phyloP scores from a whole-genome alignment of 2,329 filamentous ascomycete genomes.

The Parascedosporium putredinis region DNA sequence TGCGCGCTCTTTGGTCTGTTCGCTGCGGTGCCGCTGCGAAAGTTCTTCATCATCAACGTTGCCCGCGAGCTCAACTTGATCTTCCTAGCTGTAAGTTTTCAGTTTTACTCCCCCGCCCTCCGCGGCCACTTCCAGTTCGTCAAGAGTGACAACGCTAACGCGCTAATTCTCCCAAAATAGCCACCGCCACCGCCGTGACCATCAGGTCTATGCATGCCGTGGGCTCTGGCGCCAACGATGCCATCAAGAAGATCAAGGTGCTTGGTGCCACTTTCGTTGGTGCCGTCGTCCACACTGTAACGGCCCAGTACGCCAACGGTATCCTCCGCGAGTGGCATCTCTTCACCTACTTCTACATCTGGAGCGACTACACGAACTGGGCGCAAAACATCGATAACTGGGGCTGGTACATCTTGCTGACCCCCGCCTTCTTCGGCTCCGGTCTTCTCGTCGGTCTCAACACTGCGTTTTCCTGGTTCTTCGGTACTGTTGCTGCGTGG shows the following conservation, averaged over 20 bases:
- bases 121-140: no score
- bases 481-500: slow-evolving; percentile 45
- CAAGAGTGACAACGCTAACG: no score
- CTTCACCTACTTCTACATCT: slow-evolving; percentile 44
- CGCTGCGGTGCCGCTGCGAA: slow-evolving; percentile 51
- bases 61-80: slow-evolving; percentile 48
- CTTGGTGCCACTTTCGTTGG: slow-evolving; percentile 37
- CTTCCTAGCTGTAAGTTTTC: no score
- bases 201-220: slow-evolving; percentile 54
- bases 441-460: slow-evolving; percentile 42
- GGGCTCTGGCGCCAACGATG: slow-evolving; percentile 37
- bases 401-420: slow-evolving; percentile 51
- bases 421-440: slow-evolving; percentile 50
- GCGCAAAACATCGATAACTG: slow-evolving; percentile 47
- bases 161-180: background rate
- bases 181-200: slow-evolving; percentile 50
- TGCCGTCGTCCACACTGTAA: slow-evolving; percentile 42
- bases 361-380: slow-evolving; percentile 38
- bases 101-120: no score
- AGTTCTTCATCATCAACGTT: slow-evolving; percentile 59
- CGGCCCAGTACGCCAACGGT: slow-evolving; percentile 47
- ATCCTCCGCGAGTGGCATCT: slow-evolving; percentile 50
- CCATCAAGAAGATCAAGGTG: slow-evolving; percentile 46
- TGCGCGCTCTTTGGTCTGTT: slow-evolving; percentile 56
- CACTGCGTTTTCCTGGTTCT: slow-evolving; percentile 46